phyloP scores from a whole-genome alignment of 106 monocot genomes.

The Chionographis japonica region DNA sequence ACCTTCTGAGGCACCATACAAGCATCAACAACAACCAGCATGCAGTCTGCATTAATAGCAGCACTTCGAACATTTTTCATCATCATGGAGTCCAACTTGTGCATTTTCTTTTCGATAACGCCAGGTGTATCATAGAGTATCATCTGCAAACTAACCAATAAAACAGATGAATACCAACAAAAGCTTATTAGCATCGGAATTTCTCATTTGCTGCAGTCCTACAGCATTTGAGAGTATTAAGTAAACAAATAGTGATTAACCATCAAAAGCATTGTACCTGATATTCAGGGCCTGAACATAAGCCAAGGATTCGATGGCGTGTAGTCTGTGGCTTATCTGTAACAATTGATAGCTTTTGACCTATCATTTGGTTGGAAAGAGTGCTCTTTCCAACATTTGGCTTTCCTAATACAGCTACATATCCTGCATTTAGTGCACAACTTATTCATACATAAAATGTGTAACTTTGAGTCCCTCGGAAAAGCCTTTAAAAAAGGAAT shows the following conservation, averaged over 20 bases:
- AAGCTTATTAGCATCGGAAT: not conserved
- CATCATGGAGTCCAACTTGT: slow-evolving; percentile 93
- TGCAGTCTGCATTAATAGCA: slow-evolving; percentile 86
- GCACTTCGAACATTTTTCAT: slow-evolving; percentile 96
- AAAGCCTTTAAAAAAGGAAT: too few species aligned
- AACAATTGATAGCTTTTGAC: slow-evolving; percentile 97
- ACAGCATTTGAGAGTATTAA: not conserved
- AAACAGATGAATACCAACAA: slow-evolving; percentile 28
- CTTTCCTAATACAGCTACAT: slow-evolving; percentile 89
- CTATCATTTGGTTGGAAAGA: slow-evolving; percentile 95
- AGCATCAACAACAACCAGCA: slow-evolving; percentile 89
- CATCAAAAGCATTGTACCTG: slow-evolving; percentile 59
- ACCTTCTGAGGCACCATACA: slow-evolving; percentile 86
- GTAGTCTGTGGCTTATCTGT: slow-evolving; percentile 99
- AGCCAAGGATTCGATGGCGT: slow-evolving; percentile 89
- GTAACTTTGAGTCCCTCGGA: too few species aligned
- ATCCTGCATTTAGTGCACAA: slow-evolving; percentile 49
- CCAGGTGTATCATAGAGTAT: slow-evolving; percentile 98
- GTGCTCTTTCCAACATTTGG: slow-evolving; percentile 99
- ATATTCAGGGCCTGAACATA: slow-evolving; percentile 87
- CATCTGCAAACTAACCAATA: slow-evolving; percentile 82
- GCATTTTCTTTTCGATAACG: slow-evolving; percentile 85
- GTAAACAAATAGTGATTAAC: not conserved
- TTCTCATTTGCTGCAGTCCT: not conserved
- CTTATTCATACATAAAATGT: too few species aligned